Conservation (phyloP, 495 filamentous ascomycete genomes). For the Aspergillus mulundensis region DNA sequence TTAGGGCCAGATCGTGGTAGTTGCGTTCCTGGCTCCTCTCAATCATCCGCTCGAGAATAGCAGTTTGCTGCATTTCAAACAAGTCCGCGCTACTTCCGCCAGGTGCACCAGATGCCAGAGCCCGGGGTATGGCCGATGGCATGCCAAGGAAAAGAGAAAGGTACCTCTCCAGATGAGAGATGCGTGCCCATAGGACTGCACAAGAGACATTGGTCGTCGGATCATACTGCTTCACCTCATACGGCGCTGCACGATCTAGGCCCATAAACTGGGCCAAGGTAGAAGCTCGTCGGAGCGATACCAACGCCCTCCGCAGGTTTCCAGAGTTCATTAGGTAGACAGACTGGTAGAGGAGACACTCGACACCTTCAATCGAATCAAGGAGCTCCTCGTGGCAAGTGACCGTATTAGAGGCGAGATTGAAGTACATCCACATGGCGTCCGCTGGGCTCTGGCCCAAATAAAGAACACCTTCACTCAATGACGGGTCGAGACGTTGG, state of each 20-base stretch:
- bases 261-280: slow-evolving; percentile 22
- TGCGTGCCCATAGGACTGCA: not conserved
- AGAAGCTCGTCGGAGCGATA: slow-evolving; percentile 39
- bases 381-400: not conserved
- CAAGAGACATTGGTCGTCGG: not conserved
- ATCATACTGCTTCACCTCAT: not conserved
- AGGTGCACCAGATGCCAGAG: not conserved
- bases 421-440: not conserved
- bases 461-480: not conserved
- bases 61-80: not conserved
- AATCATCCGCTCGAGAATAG: not conserved
- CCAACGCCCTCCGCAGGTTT: slow-evolving; percentile 40
- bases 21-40: not conserved
- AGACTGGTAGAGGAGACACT: slow-evolving; percentile 42
- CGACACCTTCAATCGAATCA: slow-evolving; percentile 31
- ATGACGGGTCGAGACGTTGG: not conserved
- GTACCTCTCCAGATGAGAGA: slow-evolving; percentile 1
- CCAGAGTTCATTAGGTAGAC: slow-evolving; percentile 40
- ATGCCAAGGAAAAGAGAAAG: not conserved
- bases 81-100: not conserved
- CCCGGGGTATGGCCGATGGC: not conserved
- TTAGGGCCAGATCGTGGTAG: not conserved
- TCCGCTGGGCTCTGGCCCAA: not conserved
- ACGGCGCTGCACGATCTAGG: not conserved
- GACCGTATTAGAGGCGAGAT: not conserved